Percentiles rank a stretch among this genome's conserved stretches.
These are phyloP conservation scores for Melampsora americana DNA, from an alignment of 1,284 basidiomycete genomes.

Conservation along the genomic window DNA sequence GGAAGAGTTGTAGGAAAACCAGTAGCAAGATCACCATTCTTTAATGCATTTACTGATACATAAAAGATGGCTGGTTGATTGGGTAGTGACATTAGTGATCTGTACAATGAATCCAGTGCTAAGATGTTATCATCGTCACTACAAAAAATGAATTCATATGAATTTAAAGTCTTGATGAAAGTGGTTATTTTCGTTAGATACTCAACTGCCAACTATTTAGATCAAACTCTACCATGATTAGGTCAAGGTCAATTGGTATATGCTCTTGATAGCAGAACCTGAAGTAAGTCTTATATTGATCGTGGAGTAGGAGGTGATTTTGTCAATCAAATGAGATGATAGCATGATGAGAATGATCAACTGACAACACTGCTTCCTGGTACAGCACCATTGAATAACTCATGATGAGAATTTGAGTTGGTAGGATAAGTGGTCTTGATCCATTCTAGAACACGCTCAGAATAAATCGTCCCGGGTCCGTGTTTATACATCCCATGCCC, in stretches of 20 bases:
- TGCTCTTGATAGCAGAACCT: constrained; percentile 4
- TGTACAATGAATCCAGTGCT: background rate
- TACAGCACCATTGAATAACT: background rate
- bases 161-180: too few species aligned
- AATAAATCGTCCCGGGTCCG: constrained; percentile 1
- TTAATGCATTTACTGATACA: constrained; percentile 4
- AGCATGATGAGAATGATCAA: background rate
- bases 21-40: background rate
- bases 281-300: background rate
- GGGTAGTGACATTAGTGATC: background rate
- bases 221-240: constrained; percentile 6
- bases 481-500: constrained; percentile 5
- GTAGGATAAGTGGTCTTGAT: background rate
- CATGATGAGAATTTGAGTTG: background rate
- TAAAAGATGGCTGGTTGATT: constrained; percentile 1
- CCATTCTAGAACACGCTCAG: constrained; percentile 2
- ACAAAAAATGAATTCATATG: background rate
- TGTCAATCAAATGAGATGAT: background rate
- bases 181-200: background rate
- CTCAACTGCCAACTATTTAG: constrained; percentile 8
- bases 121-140: constrained; percentile 1
- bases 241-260: background rate
- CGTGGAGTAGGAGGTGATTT: background rate
- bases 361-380: constrained; percentile 8
- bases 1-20: background rate